Percentiles rank a stretch among this genome's conserved stretches.
phyloP scores from a whole-genome alignment of 2,329 filamentous ascomycete species.

The Penicillium sp. region DNA sequence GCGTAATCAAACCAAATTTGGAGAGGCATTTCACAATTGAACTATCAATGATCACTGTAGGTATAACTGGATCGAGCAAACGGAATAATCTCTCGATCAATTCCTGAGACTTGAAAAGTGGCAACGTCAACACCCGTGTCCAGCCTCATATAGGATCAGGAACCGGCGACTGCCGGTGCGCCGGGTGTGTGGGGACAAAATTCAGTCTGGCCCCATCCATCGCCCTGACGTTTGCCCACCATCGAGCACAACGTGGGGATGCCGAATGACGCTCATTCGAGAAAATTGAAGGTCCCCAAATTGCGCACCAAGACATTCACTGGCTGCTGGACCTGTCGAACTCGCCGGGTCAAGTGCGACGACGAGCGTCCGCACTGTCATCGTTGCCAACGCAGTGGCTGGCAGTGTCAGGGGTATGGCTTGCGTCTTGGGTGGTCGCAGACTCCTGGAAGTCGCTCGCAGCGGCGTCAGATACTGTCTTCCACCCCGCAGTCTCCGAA shows the following conservation, averaged over 20 bases:
- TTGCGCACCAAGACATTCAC: conserved; percentile 24
- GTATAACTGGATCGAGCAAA: too few relatives aligned
- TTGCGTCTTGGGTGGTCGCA: conserved; percentile 23
- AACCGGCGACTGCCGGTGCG: conserved; percentile 11
- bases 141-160: background rate
- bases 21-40: too few relatives aligned
- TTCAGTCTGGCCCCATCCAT: conserved; percentile 2
- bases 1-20: too few relatives aligned
- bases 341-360: conserved; percentile 24
- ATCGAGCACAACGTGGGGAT: conserved; percentile 11
- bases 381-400: conserved; percentile 21
- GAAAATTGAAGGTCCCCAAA: conserved; percentile 14
- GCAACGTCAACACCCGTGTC: background rate
- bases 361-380: conserved; percentile 21
- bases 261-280: conserved; percentile 8
- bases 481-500: conserved; percentile 1
- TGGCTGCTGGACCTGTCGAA: conserved; percentile 26
- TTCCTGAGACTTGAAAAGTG: background rate
- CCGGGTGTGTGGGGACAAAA: conserved; percentile 10
- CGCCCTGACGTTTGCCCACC: conserved; percentile 4
- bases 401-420: conserved; percentile 22
- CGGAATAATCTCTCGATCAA: background rate
- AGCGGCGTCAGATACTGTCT: conserved; percentile 16
- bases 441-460: conserved; percentile 9
- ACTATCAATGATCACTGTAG: too few relatives aligned